Base-by-base conservation (phyloP, 768 basidiomycete genomes). In the Pleurotus pulmonarius region DNA sequence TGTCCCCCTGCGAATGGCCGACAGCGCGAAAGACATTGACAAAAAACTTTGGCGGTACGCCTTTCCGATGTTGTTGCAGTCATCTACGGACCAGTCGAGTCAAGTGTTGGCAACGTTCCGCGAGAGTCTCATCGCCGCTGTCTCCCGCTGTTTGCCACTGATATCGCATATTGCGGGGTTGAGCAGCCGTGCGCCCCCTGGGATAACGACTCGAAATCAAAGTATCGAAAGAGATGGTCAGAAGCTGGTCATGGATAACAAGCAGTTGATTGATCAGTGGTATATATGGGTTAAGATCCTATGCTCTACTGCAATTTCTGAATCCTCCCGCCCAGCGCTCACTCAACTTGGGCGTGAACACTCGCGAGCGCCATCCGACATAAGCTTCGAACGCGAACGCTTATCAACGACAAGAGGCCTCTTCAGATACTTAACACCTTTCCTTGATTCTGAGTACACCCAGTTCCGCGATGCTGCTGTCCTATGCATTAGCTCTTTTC, bases 381-480 rank as follows among this genome's bases (percentile, higher is more conserved):
- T 82, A 56, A 88, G 80, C 58, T 87, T 90, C 52, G 90, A 92
- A 59, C 83, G 90, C 43, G 93, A 94, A 61, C 82, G 90, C 48
- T 81, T 92, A 63, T 81, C 83, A n/a, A 90, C 89, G 0, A 88
- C 91, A 3, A 82, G 88, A 22, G 92, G 87, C 22, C 70, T 96
- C 20, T 94, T 96, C 71, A 81, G 88, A 61, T 90, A 91, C 61
- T 75, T 95, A 54, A 89, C 91, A 0, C 90, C 92, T 5, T 92
- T 94, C 67, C 77, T 98, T 54, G 90, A 92, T 59, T 90, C 90
- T 5, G 94, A 96, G 62, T 87, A 90, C 64, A 83, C 83, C 1
- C 75, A 82, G 8, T 94, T 95, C 69, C 85, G 92, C 52, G 90
- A 94, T 66, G 85, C 88, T 0, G 92, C 91, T 11, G 92, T 95